Evolutionary conservation across 2,329 filamentous ascomycete species (phyloP), one percentile per base, ranked within the genome.

Genomic region (Phoma sp.): DNA sequence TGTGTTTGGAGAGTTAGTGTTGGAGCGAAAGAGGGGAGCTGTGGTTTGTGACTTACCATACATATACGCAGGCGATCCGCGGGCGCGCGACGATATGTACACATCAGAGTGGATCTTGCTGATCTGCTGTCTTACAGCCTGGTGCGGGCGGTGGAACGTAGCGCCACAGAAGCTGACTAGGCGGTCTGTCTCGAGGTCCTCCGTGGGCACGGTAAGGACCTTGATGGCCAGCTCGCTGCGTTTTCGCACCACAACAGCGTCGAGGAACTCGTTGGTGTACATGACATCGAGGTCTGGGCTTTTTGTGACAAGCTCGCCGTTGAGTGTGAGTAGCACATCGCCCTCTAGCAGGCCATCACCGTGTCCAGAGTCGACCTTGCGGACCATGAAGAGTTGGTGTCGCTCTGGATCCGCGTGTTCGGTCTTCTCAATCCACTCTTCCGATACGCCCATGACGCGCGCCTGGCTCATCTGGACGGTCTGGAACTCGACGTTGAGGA

Each of bases 371-470:
- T 89, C 81, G 57, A 96, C 88, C 79, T 99, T 99, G 68, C 92
- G 89, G 27, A 99, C 92, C 90, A 99, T 97, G 81, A 99, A 99
- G 33, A 99, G 85, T 77, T 99, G 95, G 72, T 99, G 95, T 54
- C 92, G 90, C 45, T 95, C 88, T 35, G 91, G 90, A 75, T 99
- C 97, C 59, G 92, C 91, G 62, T 88, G 82, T 48, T 95, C 88
- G 2, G 97, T 94, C 75, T 92, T 90, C 65, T 91, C 84, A 67
- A 99, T 96, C 95, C 94, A 98, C 59, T 96, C 89, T 68, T 98
- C 93, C 0, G 91, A 91, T 1, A 98, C 92, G 9, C 95, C 95
- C 93, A 99, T 98, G 63, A 98, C 92, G 33, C 93, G 89, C 15
- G 92, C 94, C 77, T 99, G 95, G 35, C 90, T 90, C 94, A 99